These are phyloP conservation scores for Penicillium simplicissimum DNA, from an alignment of 495 filamentous ascomycete genomes.

Conservation along the genomic window DNA sequence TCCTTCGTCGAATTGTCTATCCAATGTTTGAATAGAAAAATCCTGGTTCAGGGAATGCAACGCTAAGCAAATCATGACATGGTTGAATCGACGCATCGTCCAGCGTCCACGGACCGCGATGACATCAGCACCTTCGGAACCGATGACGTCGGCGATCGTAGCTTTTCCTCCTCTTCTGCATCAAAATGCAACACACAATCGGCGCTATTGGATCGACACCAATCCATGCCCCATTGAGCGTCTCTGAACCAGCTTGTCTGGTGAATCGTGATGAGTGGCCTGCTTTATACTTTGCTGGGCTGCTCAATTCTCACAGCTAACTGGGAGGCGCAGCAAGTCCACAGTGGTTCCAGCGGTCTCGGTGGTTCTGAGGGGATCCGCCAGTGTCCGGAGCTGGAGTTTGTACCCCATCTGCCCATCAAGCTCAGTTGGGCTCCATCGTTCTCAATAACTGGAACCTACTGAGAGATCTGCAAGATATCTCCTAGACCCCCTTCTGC, in stretches of 20 bases:
- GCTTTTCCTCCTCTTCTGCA: not conserved
- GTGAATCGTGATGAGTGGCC: not conserved
- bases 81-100: constrained; percentile 15
- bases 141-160: constrained; percentile 34
- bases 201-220: constrained; percentile 15
- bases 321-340: not conserved
- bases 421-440: not conserved
- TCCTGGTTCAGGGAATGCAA: not conserved
- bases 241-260: not conserved
- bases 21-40: not conserved
- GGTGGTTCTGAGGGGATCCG: constrained; percentile 9
- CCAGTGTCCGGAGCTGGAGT: constrained; percentile 8
- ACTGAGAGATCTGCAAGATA: not conserved
- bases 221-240: constrained; percentile 10
- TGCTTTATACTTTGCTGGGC: not conserved
- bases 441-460: constrained; percentile 1
- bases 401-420: not conserved
- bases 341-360: not conserved
- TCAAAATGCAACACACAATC: constrained; percentile 11
- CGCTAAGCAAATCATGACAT: constrained; percentile 16
- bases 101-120: constrained; percentile 7
- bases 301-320: not conserved
- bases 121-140: constrained; percentile 23
- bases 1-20: too few relatives aligned
- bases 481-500: not conserved